Evolutionary conservation across 805 yeast species (phyloP).

Genomic region (Lachancea mirantina): DNA sequence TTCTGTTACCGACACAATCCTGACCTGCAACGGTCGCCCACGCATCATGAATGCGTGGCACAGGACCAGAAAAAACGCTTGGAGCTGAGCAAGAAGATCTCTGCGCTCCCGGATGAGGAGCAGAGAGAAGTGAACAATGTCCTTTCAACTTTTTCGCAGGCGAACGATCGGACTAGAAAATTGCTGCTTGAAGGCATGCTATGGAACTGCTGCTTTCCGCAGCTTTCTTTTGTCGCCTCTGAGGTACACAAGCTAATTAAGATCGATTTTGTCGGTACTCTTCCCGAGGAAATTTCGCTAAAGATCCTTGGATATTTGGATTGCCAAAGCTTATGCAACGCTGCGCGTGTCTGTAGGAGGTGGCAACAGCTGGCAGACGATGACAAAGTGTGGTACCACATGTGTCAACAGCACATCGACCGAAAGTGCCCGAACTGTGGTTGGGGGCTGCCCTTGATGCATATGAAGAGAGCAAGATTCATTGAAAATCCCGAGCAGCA

Average conservation of each 20-base stretch:
- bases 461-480: constrained; percentile 63
- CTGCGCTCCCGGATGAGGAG: constrained; percentile 63
- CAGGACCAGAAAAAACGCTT: constrained; percentile 22
- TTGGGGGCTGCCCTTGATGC: constrained; percentile 95
- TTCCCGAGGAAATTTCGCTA: constrained; percentile 80
- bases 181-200: constrained; percentile 77
- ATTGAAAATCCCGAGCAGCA: constrained; percentile 9
- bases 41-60: constrained; percentile 22
- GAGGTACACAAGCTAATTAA: constrained; percentile 74
- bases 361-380: constrained; percentile 94
- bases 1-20: constrained; percentile 95
- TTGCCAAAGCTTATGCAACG: constrained; percentile 86
- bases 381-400: constrained; percentile 94
- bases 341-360: constrained; percentile 81
- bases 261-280: constrained; percentile 77
- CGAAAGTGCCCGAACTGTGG: constrained; percentile 97
- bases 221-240: constrained; percentile 74
- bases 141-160: constrained; percentile 50
- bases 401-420: constrained; percentile 98
- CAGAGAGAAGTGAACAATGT: constrained; percentile 66
- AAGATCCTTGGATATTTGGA: constrained; percentile 85
- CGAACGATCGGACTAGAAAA: constrained; percentile 71
- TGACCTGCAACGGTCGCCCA: constrained; percentile 50
- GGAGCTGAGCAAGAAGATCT: constrained; percentile 26
- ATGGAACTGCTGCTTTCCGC: constrained; percentile 92